Evolutionary conservation across 192 early-diverging fungal species (phyloP).

Genomic region (Backusella mclennaniae): DNA sequence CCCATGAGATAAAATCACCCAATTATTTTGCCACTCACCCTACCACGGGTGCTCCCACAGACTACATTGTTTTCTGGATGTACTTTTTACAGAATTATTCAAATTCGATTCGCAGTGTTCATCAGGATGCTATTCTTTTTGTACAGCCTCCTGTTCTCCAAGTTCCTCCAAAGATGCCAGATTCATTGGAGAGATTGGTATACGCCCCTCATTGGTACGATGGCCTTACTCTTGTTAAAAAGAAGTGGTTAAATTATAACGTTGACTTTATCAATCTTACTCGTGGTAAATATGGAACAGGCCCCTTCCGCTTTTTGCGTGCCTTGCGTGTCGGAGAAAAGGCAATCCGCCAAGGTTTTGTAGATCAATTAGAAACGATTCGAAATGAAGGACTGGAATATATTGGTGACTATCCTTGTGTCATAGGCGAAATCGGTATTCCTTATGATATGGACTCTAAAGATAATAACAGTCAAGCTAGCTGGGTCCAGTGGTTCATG

Average conservation of each 20-base stretch:
- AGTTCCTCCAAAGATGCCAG: slow-evolving; percentile 45
- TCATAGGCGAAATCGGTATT: slow-evolving; percentile 55
- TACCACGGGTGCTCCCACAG: slow-evolving; percentile 25
- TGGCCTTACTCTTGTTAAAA: slow-evolving; percentile 58
- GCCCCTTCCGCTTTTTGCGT: slow-evolving; percentile 37
- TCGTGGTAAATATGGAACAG: slow-evolving; percentile 50
- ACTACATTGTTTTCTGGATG: slow-evolving; percentile 41
- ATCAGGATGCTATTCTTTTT: slow-evolving; percentile 52
- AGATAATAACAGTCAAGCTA: slow-evolving; percentile 16
- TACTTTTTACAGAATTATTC: slow-evolving; percentile 40
- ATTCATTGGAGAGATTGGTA: slow-evolving; percentile 39
- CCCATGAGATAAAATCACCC: slow-evolving; percentile 20
- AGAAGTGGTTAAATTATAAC: slow-evolving; percentile 57
- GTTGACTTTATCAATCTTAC: slow-evolving; percentile 55
- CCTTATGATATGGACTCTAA: slow-evolving; percentile 52
- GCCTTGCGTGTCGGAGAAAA: slow-evolving; percentile 52
- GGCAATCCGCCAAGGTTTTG: slow-evolving; percentile 52
- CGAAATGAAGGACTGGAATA: slow-evolving; percentile 43
- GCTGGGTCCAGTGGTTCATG: slow-evolving; percentile 7
- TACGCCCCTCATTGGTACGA: slow-evolving; percentile 64
- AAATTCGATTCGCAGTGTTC: slow-evolving; percentile 40
- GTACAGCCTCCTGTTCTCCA: slow-evolving; percentile 56
- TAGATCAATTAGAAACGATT: slow-evolving; percentile 43
- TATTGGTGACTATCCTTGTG: slow-evolving; percentile 45
- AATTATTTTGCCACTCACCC: slow-evolving; percentile 52